A percentile compares a stretch with the other conserved stretches of the same genome.
Conservation (phyloP, 2,329 filamentous ascomycete species). For the Ceratocystis ficicola region DNA sequence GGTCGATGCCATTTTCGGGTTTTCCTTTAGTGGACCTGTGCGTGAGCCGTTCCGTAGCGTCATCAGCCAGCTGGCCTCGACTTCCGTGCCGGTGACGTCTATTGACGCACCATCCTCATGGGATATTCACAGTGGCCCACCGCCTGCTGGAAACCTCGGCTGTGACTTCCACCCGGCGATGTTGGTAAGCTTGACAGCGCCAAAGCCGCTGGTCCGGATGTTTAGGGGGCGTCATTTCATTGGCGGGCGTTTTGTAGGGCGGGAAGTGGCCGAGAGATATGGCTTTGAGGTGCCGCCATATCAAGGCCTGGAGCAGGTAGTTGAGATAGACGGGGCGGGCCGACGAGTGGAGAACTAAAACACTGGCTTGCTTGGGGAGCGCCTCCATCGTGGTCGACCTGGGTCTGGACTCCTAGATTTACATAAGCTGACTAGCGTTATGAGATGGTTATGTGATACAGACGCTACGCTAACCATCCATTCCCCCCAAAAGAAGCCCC, state of each 20-base stretch:
- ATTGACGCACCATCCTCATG: conserved; percentile 92
- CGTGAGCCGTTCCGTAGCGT: conserved; percentile 82
- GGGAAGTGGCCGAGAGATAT: conserved; percentile 71
- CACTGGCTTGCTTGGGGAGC: too few species aligned
- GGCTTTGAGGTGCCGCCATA: conserved; percentile 72
- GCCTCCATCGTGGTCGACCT: too few species aligned
- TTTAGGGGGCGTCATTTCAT: conserved; percentile 86
- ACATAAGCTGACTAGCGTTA: too few species aligned
- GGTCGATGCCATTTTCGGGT: conserved; percentile 89
- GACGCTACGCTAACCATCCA: too few species aligned
- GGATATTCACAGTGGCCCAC: conserved; percentile 77
- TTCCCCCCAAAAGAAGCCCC: too few species aligned
- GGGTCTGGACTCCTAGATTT: too few species aligned
- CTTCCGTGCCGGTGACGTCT: conserved; percentile 64
- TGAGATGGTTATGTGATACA: too few species aligned
- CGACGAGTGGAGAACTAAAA: conserved; percentile 36
- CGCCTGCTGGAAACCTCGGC: conserved; percentile 52
- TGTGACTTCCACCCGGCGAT: conserved; percentile 68
- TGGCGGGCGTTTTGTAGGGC: conserved; percentile 74
- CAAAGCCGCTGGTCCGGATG: conserved; percentile 75
- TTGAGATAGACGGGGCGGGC: conserved; percentile 51
- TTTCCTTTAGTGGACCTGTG: conserved; percentile 84
- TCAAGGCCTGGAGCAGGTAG: conserved; percentile 75
- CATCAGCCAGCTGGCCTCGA: conserved; percentile 62
- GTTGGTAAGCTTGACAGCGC: conserved; percentile 80